Evolutionary conservation across 805 yeast species (phyloP), one percentile per base, ranked within the genome.

Genomic region (Nakazawaea sp.): DNA sequence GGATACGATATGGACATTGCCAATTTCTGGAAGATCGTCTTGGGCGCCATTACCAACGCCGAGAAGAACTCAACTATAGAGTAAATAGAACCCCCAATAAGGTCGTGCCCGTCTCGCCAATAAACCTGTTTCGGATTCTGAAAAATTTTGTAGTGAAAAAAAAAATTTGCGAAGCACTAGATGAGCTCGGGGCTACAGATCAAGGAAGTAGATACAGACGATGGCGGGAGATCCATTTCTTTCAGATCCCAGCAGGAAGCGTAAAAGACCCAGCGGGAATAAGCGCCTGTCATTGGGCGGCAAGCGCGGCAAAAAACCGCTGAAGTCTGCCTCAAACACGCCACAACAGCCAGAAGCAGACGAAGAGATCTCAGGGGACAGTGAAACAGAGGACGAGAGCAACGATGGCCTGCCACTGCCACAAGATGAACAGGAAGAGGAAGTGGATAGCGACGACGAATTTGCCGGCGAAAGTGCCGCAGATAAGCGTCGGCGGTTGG

Each of bases 401-500:
- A 68, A 64, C 11, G 64, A 62, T 33, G 68, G 56, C 10, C 51
- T 56, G 1, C 47, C 44, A 20, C 59, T 50, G 10, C 58, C 55
- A 15, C 28, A 32, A 18, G 53, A 36, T 4, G 57, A 45, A 2
- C 63, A 53, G 9, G 55, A 49, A 9, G 71, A 64, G 27, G 66
- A 62, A n/a, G 44, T 72, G 17, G 75, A 72, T 12, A 77, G 82
- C 11, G 90, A 81, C 23, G 92, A 80, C 46, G 94, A 81, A 47
- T 75, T 78, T 45, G 75, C 65, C 12, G 70, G 68, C 13, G 97
- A 90, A 58, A 75, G 76, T 33, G 94, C 89, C 7, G 94, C 96
- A 0, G 98, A 92, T 52, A 88, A 86, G 59, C 76, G 98, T 59
- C 75, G 98, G 61, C 69, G 97, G 52, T 68, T 92, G 42, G 97